Base-by-base conservation (phyloP, 2,329 filamentous ascomycete genomes). In the Penicillium nordicum region DNA sequence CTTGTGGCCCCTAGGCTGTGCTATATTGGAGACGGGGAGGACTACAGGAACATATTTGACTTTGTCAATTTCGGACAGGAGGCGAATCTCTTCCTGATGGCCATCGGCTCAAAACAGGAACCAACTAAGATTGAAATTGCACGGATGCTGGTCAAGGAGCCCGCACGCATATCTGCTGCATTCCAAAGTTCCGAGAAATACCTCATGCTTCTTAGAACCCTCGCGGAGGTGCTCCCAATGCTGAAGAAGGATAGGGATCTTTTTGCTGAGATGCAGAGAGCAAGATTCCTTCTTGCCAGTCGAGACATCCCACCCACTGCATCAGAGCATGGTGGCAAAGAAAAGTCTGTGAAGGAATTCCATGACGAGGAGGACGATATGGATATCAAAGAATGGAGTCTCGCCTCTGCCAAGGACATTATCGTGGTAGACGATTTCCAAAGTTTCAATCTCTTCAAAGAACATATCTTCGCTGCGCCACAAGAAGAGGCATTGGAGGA, bases 1-100 rank as follows among this genome's bases (percentile, higher is more conserved):
- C 81, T 85, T 63, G 80, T 92, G 43, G 80, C 84, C 16, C 93
- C 94, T 5, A 83, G 82, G 44, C 80, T 86, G 40, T 92, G 88
- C 60, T 99, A 96, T 71, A 80, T 99, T 2, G 94, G 94, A 9
- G 80, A 82, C 34, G 80, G 82, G 50, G 78, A 84, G 53, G 81
- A 87, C 63, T 99, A 95, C 67, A 88, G 85, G 11, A 89, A 96
- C 32, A 95, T 99, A 32, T 96, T 99, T 63, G 92, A 97, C 70
- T 99, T 97, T 73, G 92, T 97, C 14, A 90, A 97, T 70, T 99
- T 97, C 76, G 92, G 93, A 0, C 78, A 82, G 34, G 87, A 93
- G 69, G 93, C 90, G 2, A 97, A 97, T 67, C 80, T 88, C 0
- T 99, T 99, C 67, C 77, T 99, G 18, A 84, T 92, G 65, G 89